phyloP scores from a whole-genome alignment of 2,329 filamentous ascomycete species.

The Byssothecium circinans region DNA sequence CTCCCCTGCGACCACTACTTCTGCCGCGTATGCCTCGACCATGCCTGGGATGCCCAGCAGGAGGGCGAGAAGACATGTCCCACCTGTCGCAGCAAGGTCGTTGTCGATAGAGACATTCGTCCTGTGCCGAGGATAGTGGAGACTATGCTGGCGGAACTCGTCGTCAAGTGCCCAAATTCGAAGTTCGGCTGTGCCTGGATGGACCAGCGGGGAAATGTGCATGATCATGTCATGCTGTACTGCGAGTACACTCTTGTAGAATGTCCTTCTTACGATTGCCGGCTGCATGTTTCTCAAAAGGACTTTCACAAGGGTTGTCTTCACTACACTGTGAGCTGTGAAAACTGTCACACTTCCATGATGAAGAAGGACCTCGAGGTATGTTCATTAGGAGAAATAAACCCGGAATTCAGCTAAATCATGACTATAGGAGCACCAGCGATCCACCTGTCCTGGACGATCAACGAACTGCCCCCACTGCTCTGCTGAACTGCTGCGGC shows the following conservation, averaged over 20 bases:
- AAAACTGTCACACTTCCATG: constrained; percentile 55
- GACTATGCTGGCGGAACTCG: constrained; percentile 64
- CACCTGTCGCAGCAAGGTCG: constrained; percentile 56
- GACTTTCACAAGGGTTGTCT: constrained; percentile 57
- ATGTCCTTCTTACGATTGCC: constrained; percentile 55
- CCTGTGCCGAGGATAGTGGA: constrained; percentile 58
- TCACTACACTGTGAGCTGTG: constrained; percentile 56
- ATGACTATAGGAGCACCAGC: constrained; percentile 44
- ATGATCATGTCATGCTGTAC: constrained; percentile 63
- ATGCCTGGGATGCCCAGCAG: constrained; percentile 38
- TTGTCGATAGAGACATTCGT: constrained; percentile 29
- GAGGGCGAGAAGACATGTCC: constrained; percentile 53
- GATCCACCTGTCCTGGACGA: constrained; percentile 55
- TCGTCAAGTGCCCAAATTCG: constrained; percentile 61
- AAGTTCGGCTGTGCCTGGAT: constrained; percentile 57
- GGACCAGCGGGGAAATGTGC: constrained; percentile 58
- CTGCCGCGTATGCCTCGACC: constrained; percentile 60
- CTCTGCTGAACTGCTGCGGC: constrained; percentile 43
- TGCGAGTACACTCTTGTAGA: constrained; percentile 59
- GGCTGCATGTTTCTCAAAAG: constrained; percentile 57
- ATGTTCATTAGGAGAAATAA: constrained; percentile 4
- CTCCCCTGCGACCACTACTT: constrained; percentile 66
- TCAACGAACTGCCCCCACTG: constrained; percentile 49
- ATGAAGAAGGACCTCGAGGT: constrained; percentile 59
- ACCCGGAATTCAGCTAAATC: constrained; percentile 6